These are phyloP conservation scores for Arthrinium puccinioides DNA, from an alignment of 2,329 filamentous ascomycete genomes.

Conservation along the genomic window DNA sequence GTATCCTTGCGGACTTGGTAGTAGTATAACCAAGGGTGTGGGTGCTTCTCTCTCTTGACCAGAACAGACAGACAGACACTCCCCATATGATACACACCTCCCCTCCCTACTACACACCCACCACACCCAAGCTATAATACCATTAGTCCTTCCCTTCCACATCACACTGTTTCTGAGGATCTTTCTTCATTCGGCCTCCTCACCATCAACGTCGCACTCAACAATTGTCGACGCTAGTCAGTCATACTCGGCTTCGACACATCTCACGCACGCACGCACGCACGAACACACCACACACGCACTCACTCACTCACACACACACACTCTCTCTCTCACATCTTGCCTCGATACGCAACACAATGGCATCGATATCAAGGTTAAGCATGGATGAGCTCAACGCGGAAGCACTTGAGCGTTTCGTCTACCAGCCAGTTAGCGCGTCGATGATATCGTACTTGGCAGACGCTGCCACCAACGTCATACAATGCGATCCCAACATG, in stretches of 20 bases:
- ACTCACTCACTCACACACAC: slow-evolving; percentile 7
- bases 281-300: slow-evolving; percentile 5
- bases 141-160: slow-evolving; percentile 1
- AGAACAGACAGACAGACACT: no score
- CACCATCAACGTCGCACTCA: no score
- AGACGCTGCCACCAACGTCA: slow-evolving; percentile 67
- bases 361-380: slow-evolving; percentile 40
- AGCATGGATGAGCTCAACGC: slow-evolving; percentile 56
- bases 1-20: no score
- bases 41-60: no score
- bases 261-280: slow-evolving; percentile 4
- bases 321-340: slow-evolving; percentile 1
- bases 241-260: no score
- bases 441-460: slow-evolving; percentile 76
- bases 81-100: no score
- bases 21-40: no score
- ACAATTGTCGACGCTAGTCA: no score
- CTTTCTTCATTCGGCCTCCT: no score
- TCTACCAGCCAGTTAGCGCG: slow-evolving; percentile 66
- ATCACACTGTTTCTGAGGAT: background rate
- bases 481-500: slow-evolving; percentile 64
- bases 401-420: slow-evolving; percentile 70
- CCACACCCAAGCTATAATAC: no score
- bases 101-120: no score
- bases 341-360: slow-evolving; percentile 19